A percentile compares a stretch with the other conserved stretches of the same genome.
Conservation (phyloP, 805 yeast genomes). For the Hanseniaspora vineae region DNA sequence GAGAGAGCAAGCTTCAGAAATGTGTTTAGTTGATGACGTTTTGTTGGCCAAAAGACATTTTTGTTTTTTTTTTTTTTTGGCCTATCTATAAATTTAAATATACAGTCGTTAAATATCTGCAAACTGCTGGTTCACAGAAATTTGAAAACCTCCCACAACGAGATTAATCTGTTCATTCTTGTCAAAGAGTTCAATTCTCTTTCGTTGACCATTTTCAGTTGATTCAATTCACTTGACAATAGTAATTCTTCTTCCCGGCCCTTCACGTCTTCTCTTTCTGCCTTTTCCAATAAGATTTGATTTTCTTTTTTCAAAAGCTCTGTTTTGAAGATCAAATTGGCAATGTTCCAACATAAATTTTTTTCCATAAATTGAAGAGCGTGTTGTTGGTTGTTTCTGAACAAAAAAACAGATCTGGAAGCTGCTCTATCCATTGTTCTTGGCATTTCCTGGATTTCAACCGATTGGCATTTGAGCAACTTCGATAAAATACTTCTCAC, state of each 20-base stretch:
- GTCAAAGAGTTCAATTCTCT: constrained; percentile 43
- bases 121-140: constrained; percentile 14
- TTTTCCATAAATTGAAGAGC: constrained; percentile 36
- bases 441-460: constrained; percentile 90
- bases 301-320: constrained; percentile 45
- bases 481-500: constrained; percentile 60
- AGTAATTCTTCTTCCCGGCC: constrained; percentile 68
- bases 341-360: constrained; percentile 34
- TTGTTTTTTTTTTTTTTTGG: too few relatives aligned
- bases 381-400: constrained; percentile 50
- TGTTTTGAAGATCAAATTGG: constrained; percentile 38
- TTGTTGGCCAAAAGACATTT: neutral
- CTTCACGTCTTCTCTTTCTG: constrained; percentile 80
- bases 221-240: constrained; percentile 61
- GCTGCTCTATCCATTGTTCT: constrained; percentile 87
- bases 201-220: constrained; percentile 46
- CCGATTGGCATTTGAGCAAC: constrained; percentile 52
- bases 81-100: neutral
- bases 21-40: too few relatives aligned
- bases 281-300: constrained; percentile 58
- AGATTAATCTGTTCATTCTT: constrained; percentile 41
- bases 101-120: neutral
- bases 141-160: constrained; percentile 44
- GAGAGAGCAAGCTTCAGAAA: constrained; percentile 1
- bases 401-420: constrained; percentile 71